Conservation (phyloP, 192 early-diverging fungal species). For the Powellomyces hirtus region DNA sequence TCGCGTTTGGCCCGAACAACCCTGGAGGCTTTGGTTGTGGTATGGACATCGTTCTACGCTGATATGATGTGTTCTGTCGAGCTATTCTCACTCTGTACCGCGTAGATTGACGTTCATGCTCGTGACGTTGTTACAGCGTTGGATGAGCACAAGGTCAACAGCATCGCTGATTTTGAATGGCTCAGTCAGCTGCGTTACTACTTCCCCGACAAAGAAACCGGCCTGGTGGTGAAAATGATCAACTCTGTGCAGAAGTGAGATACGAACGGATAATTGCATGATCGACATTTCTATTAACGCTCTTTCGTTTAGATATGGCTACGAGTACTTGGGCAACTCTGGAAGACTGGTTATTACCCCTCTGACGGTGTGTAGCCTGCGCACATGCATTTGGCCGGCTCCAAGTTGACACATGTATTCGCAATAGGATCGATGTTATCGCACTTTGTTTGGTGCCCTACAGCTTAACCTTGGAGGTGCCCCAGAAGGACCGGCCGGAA, state of each 20-base stretch:
- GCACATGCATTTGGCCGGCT: background rate
- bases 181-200: constrained; percentile 60
- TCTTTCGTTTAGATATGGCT: constrained; percentile 43
- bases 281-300: background rate
- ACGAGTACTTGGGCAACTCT: constrained; percentile 63
- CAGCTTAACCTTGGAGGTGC: constrained; percentile 64
- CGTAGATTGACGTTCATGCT: constrained; percentile 62
- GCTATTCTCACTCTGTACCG: background rate
- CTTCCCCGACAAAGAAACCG: constrained; percentile 52
- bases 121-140: constrained; percentile 52
- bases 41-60: constrained; percentile 17
- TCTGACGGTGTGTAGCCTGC: constrained; percentile 30
- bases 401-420: too few species aligned
- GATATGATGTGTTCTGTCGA: background rate
- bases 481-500: constrained; percentile 62
- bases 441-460: constrained; percentile 59
- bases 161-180: constrained; percentile 52
- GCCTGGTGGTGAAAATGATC: constrained; percentile 61
- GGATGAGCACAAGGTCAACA: constrained; percentile 45
- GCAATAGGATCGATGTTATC: constrained; percentile 54
- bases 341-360: constrained; percentile 61
- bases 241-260: constrained; percentile 61
- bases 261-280: background rate
- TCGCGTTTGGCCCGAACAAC: constrained; percentile 46
- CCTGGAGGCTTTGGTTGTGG: constrained; percentile 58